These are phyloP conservation scores for Spencermartinsiella ligniputridi DNA, from an alignment of 1,139 yeast genomes.

Conservation along the genomic window DNA sequence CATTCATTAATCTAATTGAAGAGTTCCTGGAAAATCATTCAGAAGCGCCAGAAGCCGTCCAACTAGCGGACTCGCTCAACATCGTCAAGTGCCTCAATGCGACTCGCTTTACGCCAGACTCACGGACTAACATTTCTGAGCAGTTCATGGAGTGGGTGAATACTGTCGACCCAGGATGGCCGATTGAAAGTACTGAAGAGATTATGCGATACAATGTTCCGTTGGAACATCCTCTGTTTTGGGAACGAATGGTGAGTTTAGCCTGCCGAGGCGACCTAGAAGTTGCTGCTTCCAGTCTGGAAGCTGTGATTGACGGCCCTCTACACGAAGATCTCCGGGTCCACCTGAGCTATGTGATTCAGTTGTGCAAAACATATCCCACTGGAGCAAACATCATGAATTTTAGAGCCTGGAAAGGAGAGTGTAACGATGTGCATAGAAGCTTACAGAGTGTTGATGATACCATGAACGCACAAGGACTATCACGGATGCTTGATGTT, in stretches of 20 bases:
- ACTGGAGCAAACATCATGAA: slow-evolving; percentile 12
- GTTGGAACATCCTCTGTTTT: slow-evolving; percentile 53
- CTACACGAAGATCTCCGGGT: slow-evolving; percentile 16
- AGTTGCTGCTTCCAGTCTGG: slow-evolving; percentile 35
- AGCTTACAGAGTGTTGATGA: slow-evolving; percentile 15
- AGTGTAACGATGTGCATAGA: slow-evolving; percentile 15
- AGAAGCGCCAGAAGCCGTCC: slow-evolving; percentile 8
- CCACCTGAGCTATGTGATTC: slow-evolving; percentile 18
- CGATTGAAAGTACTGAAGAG: slow-evolving; percentile 17
- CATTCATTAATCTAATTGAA: slow-evolving; percentile 11
- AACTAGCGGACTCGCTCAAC: slow-evolving; percentile 20
- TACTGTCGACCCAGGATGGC: slow-evolving; percentile 20
- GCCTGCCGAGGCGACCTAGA: slow-evolving; percentile 62
- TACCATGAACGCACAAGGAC: slow-evolving; percentile 13
- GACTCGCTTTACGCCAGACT: slow-evolving; percentile 19
- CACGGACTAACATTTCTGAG: slow-evolving; percentile 12
- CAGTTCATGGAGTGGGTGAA: slow-evolving; percentile 25
- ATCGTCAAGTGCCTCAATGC: slow-evolving; percentile 22
- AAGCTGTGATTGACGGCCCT: slow-evolving; percentile 9
- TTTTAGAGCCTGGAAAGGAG: slow-evolving; percentile 26
- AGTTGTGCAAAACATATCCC: slow-evolving; percentile 22
- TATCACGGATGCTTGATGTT: slow-evolving; percentile 18
- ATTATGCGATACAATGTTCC: slow-evolving; percentile 40
- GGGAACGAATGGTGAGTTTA: slow-evolving; percentile 59
- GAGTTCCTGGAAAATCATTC: slow-evolving; percentile 10